phyloP scores from a whole-genome alignment of 129 eudicot species.

The Deinandra increscens region DNA sequence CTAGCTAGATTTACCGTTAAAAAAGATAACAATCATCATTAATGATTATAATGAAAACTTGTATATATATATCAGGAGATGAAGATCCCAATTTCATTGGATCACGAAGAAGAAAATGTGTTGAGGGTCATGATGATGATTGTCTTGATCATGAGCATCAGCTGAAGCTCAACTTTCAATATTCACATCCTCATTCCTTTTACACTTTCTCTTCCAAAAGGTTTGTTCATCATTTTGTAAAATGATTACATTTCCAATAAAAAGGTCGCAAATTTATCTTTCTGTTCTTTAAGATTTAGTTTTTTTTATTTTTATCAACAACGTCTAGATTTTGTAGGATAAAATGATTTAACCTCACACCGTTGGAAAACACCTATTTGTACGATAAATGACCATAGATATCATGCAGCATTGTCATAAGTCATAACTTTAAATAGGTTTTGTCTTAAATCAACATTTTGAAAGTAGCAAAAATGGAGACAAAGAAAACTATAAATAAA shows the following conservation, averaged over 20 bases:
- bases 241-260: too few relatives aligned
- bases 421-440: neutral
- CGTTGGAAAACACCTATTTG: too few relatives aligned
- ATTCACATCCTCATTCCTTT: constrained; percentile 39
- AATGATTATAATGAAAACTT: constrained; percentile 15
- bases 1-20: too few relatives aligned
- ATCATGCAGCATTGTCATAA: neutral
- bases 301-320: too few relatives aligned
- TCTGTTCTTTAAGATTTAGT: neutral
- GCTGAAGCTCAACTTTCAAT: constrained; percentile 28
- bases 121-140: constrained; percentile 50
- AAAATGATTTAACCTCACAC: too few relatives aligned
- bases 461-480: neutral
- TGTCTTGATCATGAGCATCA: constrained; percentile 50
- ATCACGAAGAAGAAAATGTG: constrained; percentile 41
- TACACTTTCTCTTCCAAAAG: constrained; percentile 48
- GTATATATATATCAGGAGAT: constrained; percentile 41
- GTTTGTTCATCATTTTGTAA: too few relatives aligned
- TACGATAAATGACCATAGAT: neutral
- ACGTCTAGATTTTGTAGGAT: too few relatives aligned
- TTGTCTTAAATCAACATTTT: neutral
- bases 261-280: too few relatives aligned
- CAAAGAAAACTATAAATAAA: neutral
- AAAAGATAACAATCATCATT: constrained; percentile 16
- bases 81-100: constrained; percentile 39